Evolutionary conservation across 1,139 yeast genomes (phyloP).

Genomic region (Sporopachydermia cereana): DNA sequence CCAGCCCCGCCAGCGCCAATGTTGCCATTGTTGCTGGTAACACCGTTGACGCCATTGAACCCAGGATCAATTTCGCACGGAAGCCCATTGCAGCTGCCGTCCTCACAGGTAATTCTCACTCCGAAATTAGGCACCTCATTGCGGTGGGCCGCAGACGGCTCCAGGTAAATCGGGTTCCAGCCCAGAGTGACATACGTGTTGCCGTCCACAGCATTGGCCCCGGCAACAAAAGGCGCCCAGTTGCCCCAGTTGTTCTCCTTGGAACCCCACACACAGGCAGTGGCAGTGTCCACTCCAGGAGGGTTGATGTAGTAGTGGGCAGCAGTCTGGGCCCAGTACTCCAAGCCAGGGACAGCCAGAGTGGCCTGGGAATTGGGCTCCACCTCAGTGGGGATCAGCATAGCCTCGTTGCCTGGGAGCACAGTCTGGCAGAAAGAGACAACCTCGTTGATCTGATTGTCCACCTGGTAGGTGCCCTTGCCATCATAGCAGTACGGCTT

Average conservation of each 20-base stretch:
- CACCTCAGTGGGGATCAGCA: slow-evolving; percentile 76
- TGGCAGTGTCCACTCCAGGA: slow-evolving; percentile 68
- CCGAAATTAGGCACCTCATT: slow-evolving; percentile 55
- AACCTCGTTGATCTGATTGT: slow-evolving; percentile 35
- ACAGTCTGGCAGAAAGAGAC: slow-evolving; percentile 91
- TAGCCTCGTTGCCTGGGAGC: slow-evolving; percentile 86
- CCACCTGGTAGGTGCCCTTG: slow-evolving; percentile 54
- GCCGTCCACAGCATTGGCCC: slow-evolving; percentile 67
- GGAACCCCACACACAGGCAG: slow-evolving; percentile 82
- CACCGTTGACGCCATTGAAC: slow-evolving; percentile 42
- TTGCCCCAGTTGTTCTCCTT: slow-evolving; percentile 59
- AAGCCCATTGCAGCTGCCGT: slow-evolving; percentile 58
- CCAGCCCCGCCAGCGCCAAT: slow-evolving; percentile 55
- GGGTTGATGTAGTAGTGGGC: slow-evolving; percentile 82
- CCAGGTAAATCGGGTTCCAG: slow-evolving; percentile 81
- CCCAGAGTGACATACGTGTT: slow-evolving; percentile 75
- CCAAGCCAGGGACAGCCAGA: slow-evolving; percentile 77
- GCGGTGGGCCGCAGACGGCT: slow-evolving; percentile 40
- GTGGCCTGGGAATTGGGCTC: slow-evolving; percentile 33
- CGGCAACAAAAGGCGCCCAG: slow-evolving; percentile 92
- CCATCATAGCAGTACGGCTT: slow-evolving; percentile 66
- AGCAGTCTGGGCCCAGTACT: slow-evolving; percentile 52
- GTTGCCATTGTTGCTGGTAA: slow-evolving; percentile 27
- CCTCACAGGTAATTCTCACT: slow-evolving; percentile 59
- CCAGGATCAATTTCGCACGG: slow-evolving; percentile 74